phyloP scores from a whole-genome alignment of 306 rosid species.

The Acmispon strigosus region DNA sequence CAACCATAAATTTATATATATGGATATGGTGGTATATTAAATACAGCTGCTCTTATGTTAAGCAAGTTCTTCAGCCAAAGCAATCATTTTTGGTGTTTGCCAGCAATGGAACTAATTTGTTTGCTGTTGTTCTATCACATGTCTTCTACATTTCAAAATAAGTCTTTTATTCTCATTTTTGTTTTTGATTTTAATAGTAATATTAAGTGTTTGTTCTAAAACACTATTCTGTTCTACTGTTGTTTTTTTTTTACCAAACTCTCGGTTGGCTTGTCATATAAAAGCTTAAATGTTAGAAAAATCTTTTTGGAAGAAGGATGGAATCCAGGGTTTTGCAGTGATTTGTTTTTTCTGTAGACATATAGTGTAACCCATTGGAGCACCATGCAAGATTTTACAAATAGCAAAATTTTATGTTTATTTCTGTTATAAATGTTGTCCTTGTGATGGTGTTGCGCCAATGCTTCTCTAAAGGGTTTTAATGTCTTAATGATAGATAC shows the following conservation, averaged over 20 bases:
- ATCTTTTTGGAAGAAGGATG: slow-evolving; percentile 1
- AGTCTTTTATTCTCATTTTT: slow-evolving; percentile 7
- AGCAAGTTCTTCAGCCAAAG: slow-evolving; percentile 3
- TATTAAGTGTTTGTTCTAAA: neutral
- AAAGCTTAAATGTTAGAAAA: neutral
- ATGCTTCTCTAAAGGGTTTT: neutral
- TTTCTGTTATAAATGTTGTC: slow-evolving; percentile 9
- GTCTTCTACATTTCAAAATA: neutral
- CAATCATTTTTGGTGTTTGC: neutral
- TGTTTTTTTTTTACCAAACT: neutral
- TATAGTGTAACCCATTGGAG: neutral
- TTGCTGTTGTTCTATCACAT: slow-evolving; percentile 2
- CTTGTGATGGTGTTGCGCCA: neutral
- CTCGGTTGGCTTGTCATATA: neutral
- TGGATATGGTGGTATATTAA: neutral
- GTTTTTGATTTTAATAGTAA: neutral
- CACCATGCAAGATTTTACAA: neutral
- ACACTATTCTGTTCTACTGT: neutral
- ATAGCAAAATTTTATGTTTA: neutral
- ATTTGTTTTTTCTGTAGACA: neutral
- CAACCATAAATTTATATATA: neutral
- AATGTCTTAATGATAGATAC: neutral
- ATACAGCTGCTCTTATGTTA: neutral
- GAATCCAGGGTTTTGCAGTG: neutral
- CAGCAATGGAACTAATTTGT: neutral